Percentiles rank a stretch among this genome's conserved stretches.
phyloP scores from a whole-genome alignment of 2,329 filamentous ascomycete genomes.

The Paecilomyces niveus region DNA sequence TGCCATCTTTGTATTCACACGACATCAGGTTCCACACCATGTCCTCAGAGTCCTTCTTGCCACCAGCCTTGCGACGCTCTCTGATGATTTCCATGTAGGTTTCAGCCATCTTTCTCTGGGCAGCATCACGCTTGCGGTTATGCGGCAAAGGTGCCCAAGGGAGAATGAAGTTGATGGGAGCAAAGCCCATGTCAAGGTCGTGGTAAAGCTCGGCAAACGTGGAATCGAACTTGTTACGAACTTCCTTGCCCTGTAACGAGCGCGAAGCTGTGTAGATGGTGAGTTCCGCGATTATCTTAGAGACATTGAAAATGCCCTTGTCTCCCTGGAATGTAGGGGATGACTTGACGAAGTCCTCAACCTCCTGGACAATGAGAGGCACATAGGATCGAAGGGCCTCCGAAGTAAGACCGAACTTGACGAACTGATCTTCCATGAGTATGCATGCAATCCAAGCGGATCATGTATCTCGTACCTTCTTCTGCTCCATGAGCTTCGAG shows the following conservation, averaged over 20 bases:
- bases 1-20: conserved; percentile 68
- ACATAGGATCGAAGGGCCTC: conserved; percentile 63
- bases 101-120: conserved; percentile 62
- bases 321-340: conserved; percentile 52
- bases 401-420: conserved; percentile 58
- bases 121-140: conserved; percentile 64
- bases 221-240: conserved; percentile 63
- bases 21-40: conserved; percentile 78
- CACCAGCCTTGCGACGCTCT: conserved; percentile 46
- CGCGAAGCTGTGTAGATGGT: conserved; percentile 76
- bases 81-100: conserved; percentile 67
- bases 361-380: conserved; percentile 67
- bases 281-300: conserved; percentile 64
- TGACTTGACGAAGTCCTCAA: conserved; percentile 52
- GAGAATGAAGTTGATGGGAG: conserved; percentile 74
- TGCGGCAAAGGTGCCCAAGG: conserved; percentile 72
- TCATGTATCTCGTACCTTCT: conserved; percentile 55
- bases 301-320: conserved; percentile 57
- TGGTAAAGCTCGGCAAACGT: conserved; percentile 71
- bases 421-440: conserved; percentile 35
- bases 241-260: conserved; percentile 67
- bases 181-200: conserved; percentile 73
- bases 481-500: conserved; percentile 90
- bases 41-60: conserved; percentile 47
- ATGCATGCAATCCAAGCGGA: neutral